Conservation (phyloP, 169 alveolate species). For the Babesia gibsoni region DNA sequence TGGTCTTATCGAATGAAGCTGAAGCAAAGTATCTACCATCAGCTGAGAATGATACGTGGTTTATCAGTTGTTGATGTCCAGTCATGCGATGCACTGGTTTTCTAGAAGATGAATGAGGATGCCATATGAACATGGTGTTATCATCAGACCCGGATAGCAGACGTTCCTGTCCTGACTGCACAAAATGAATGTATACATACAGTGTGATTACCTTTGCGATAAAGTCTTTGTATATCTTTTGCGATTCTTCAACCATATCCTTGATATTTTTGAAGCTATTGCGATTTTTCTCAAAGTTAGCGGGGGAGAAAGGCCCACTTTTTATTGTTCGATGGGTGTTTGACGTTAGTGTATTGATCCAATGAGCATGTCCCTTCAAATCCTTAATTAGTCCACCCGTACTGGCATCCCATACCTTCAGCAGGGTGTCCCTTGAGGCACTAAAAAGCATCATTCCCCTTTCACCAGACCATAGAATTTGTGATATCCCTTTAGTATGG, state of each 20-base stretch:
- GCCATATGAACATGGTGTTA: conserved; percentile 93
- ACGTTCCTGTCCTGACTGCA: conserved; percentile 87
- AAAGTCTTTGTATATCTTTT: conserved; percentile 39
- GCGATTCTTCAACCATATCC: conserved; percentile 56
- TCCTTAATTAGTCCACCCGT: conserved; percentile 73
- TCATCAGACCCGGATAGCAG: conserved; percentile 98
- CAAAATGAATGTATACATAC: conserved; percentile 22
- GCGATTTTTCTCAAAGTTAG: conserved; percentile 42
- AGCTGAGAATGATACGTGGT: conserved; percentile 94
- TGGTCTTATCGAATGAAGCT: conserved; percentile 97
- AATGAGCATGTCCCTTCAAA: conserved; percentile 93
- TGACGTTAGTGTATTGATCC: conserved; percentile 97
- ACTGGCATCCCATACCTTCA: conserved; percentile 88
- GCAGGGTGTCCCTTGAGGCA: conserved; percentile 92
- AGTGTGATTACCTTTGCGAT: conserved; percentile 54
- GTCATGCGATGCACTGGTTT: conserved; percentile 87
- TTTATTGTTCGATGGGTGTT: conserved; percentile 90
- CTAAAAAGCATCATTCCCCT: conserved; percentile 77
- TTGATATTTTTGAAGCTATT: conserved; percentile 15
- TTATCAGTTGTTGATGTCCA: conserved; percentile 96
- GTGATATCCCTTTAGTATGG: conserved; percentile 90
- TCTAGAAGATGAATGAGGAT: conserved; percentile 72
- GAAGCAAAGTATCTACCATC: conserved; percentile 96
- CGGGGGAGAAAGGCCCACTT: conserved; percentile 88
- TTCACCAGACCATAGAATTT: conserved; percentile 93